Conservation (phyloP, 495 filamentous ascomycete species). For the Beverwykella pulmonaria region DNA sequence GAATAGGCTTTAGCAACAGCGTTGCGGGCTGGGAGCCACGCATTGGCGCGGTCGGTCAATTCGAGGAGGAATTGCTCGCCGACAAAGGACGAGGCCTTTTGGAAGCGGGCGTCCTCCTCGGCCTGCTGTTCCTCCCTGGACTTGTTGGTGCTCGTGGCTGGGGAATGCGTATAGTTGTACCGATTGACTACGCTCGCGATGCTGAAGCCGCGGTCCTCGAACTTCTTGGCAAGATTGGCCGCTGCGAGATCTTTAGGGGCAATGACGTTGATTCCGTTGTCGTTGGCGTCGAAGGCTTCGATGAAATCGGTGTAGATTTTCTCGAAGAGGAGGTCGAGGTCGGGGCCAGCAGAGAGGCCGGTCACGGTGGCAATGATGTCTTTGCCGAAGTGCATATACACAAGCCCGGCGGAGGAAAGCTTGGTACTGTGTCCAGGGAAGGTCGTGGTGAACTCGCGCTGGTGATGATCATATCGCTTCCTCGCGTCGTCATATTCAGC, state of each 20-base stretch:
- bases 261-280: slow-evolving; percentile 89
- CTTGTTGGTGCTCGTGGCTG: slow-evolving; percentile 43
- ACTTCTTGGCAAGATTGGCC: slow-evolving; percentile 73
- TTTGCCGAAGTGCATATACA: slow-evolving; percentile 93
- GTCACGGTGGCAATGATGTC: slow-evolving; percentile 75
- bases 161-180: slow-evolving; percentile 63
- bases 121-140: slow-evolving; percentile 62
- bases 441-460: slow-evolving; percentile 81
- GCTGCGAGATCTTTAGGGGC: slow-evolving; percentile 63
- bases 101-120: slow-evolving; percentile 80
- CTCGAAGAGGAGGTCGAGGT: slow-evolving; percentile 73
- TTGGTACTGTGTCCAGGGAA: slow-evolving; percentile 80
- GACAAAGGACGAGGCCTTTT: slow-evolving; percentile 73
- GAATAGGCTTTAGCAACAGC: slow-evolving; percentile 73
- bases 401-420: slow-evolving; percentile 87
- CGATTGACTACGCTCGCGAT: slow-evolving; percentile 81
- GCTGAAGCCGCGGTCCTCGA: slow-evolving; percentile 77
- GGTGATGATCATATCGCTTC: slow-evolving; percentile 95
- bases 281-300: slow-evolving; percentile 94
- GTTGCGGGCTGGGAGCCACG: slow-evolving; percentile 87
- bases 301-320: slow-evolving; percentile 94
- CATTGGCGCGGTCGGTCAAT: slow-evolving; percentile 66
- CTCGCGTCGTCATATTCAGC: slow-evolving; percentile 77
- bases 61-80: slow-evolving; percentile 82
- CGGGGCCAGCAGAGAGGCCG: slow-evolving; percentile 61